phyloP scores from a whole-genome alignment of 441 rosid genomes.

The California macrophylla region DNA sequence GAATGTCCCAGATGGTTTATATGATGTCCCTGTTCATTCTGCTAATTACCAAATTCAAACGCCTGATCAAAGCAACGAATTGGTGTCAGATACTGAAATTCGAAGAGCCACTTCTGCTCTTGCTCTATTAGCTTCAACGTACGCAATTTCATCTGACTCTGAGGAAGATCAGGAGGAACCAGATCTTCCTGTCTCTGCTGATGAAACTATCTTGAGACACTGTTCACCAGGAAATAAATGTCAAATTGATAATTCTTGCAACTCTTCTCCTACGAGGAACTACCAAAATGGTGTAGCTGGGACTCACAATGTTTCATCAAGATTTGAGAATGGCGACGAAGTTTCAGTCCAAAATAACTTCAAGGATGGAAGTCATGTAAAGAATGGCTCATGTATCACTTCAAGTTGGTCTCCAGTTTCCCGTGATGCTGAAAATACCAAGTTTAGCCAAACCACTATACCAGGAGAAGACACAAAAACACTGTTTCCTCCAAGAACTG shows the following conservation, averaged over 20 bases:
- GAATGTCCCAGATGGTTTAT: conserved; percentile 27
- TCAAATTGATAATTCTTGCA: conserved; percentile 18
- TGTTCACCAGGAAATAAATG: conserved; percentile 2
- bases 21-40: conserved; percentile 40
- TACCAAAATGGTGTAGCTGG: conserved; percentile 25
- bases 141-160: conserved; percentile 89
- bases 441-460: conserved; percentile 21
- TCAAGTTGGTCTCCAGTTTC: conserved; percentile 18
- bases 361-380: neutral
- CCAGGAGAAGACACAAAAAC: conserved; percentile 20
- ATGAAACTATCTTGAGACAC: conserved; percentile 24
- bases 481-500: conserved; percentile 37
- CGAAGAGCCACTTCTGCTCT: conserved; percentile 47
- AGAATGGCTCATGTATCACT: conserved; percentile 13
- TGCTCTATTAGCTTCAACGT: conserved; percentile 62
- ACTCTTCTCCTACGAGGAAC: conserved; percentile 20
- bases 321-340: conserved; percentile 20
- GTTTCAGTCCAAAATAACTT: conserved; percentile 12
- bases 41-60: conserved; percentile 27
- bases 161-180: conserved; percentile 51
- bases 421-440: conserved; percentile 27
- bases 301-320: conserved; percentile 10
- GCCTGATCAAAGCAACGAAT: conserved; percentile 29
- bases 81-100: conserved; percentile 25
- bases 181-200: conserved; percentile 24